Evolutionary conservation across 1,284 basidiomycete species (phyloP).

Genomic region (Apiotrichum mycotoxinovorans): DNA sequence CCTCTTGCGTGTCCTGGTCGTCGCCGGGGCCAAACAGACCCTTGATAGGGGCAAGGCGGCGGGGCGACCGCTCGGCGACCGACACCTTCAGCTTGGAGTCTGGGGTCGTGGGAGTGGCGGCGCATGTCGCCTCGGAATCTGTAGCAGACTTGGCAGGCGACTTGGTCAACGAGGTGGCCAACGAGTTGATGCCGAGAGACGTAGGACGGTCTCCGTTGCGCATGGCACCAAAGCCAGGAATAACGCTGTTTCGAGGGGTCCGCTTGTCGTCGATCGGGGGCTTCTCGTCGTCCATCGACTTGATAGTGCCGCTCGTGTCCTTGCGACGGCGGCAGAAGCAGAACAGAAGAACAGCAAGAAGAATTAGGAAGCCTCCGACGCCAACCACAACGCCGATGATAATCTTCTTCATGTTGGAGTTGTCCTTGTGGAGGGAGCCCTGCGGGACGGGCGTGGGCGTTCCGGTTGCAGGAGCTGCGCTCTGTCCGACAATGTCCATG

Average conservation of each 20-base stretch:
- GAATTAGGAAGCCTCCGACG: conserved; percentile 18
- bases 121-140: neutral
- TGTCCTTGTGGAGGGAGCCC: conserved; percentile 21
- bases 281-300: conserved; percentile 11
- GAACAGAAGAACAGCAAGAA: conserved; percentile 38
- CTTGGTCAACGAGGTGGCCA: neutral
- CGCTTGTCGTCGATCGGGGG: conserved; percentile 6
- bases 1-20: conserved; percentile 18
- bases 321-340: conserved; percentile 44
- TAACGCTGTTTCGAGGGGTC: neutral
- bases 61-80: neutral
- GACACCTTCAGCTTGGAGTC: neutral
- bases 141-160: conserved; percentile 3
- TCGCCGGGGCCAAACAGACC: conserved; percentile 7
- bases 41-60: conserved; percentile 3
- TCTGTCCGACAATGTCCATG: conserved; percentile 33
- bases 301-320: conserved; percentile 5
- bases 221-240: neutral
- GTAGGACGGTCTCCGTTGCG: neutral
- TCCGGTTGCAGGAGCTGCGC: conserved; percentile 12
- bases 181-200: neutral
- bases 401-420: conserved; percentile 44
- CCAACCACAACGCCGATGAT: conserved; percentile 47
- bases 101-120: neutral
- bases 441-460: conserved; percentile 25